Evolutionary conservation across 139 green algal species (phyloP).

Genomic region (Micractinium conductrix): DNA sequence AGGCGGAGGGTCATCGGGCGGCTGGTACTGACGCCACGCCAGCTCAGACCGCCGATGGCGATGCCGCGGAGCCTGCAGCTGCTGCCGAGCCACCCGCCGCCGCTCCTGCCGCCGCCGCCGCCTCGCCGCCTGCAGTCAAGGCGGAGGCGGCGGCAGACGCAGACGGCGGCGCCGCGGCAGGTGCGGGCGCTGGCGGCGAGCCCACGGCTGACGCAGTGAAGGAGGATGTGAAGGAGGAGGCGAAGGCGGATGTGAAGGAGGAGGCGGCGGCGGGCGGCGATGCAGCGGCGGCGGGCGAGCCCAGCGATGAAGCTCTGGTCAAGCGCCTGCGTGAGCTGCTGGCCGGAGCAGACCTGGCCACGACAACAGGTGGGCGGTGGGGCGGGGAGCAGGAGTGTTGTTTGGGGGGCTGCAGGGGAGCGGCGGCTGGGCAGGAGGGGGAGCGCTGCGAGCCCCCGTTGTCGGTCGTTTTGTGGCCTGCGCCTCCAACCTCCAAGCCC

Average conservation of each 20-base stretch:
- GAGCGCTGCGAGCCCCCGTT: neutral
- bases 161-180: too few relatives aligned
- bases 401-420: neutral
- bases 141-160: too few relatives aligned
- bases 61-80: too few relatives aligned
- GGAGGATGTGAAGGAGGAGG: neutral
- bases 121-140: too few relatives aligned
- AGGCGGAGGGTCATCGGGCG: too few relatives aligned
- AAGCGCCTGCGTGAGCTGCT: constrained; percentile 53
- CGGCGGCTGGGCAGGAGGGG: too few relatives aligned
- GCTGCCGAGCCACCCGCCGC: too few relatives aligned
- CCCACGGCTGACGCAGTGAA: neutral
- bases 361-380: constrained; percentile 54
- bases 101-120: too few relatives aligned
- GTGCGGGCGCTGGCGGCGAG: too few relatives aligned
- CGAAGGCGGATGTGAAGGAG: neutral
- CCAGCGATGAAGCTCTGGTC: constrained; percentile 47
- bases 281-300: neutral
- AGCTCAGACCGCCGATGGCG: too few relatives aligned
- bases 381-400: neutral
- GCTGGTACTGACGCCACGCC: too few relatives aligned
- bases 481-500: neutral
- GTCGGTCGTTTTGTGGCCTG: too few relatives aligned
- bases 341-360: constrained; percentile 52
- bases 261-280: neutral